These are phyloP conservation scores for Rhodotorula sp. DNA, from an alignment of 1,284 basidiomycete genomes.

Conservation along the genomic window DNA sequence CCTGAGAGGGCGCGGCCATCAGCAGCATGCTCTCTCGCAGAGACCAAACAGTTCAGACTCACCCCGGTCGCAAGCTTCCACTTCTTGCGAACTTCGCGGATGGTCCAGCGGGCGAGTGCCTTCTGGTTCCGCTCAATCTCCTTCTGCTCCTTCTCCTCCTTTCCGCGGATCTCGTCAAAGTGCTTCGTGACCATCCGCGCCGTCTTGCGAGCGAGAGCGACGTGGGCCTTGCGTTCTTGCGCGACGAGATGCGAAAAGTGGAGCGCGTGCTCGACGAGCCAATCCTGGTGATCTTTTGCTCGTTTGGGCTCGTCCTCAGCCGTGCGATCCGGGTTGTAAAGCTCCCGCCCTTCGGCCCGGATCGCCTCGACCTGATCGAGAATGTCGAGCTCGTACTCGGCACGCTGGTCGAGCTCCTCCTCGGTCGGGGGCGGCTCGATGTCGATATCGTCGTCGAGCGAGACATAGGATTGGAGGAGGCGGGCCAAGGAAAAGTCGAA, in stretches of 20 bases:
- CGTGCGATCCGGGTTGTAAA: slow-evolving; percentile 43
- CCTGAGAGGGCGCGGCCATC: slow-evolving; percentile 50
- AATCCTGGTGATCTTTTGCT: slow-evolving; percentile 48
- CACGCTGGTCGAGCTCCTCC: slow-evolving; percentile 54
- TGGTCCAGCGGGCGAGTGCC: slow-evolving; percentile 66
- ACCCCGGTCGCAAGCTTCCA: slow-evolving; percentile 90
- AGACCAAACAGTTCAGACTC: slow-evolving; percentile 48
- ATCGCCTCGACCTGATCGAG: slow-evolving; percentile 42
- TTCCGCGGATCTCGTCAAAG: slow-evolving; percentile 67
- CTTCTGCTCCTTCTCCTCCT: slow-evolving; percentile 61
- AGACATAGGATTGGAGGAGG: slow-evolving; percentile 64
- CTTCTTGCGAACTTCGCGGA: slow-evolving; percentile 68
- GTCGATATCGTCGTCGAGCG: slow-evolving; percentile 50
- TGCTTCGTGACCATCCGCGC: slow-evolving; percentile 69
- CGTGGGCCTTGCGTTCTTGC: slow-evolving; percentile 48
- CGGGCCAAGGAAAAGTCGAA: slow-evolving; percentile 59
- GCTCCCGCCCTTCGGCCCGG: slow-evolving; percentile 31
- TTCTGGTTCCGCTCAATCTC: slow-evolving; percentile 69
- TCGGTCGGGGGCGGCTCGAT: slow-evolving; percentile 40
- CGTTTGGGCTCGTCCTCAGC: slow-evolving; percentile 23
- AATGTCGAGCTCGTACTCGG: slow-evolving; percentile 55
- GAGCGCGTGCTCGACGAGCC: slow-evolving; percentile 50
- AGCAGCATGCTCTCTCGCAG: not conserved
- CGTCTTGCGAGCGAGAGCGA: slow-evolving; percentile 55
- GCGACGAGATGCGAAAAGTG: slow-evolving; percentile 51